Evolutionary conservation across 1,284 basidiomycete genomes (phyloP), one percentile per base, ranked within the genome.

Genomic region (Boletellus deceptivus): DNA sequence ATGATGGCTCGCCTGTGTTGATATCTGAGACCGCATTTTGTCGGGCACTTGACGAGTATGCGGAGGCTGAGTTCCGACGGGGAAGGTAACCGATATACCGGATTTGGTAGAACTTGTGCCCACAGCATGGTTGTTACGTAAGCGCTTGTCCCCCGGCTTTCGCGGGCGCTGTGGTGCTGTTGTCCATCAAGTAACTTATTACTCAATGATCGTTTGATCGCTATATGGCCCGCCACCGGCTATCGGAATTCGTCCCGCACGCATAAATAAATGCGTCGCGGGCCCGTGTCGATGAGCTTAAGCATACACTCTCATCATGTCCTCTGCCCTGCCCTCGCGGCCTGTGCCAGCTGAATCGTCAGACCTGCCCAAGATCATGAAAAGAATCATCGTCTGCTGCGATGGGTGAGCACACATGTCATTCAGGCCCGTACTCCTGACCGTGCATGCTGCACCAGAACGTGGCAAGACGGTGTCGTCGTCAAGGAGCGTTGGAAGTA

Each of bases 11-110:
- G 25, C 46, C 52, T 37, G 34, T 34, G 34, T 50, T 68, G 51
- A 67, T 84, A 48, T 74, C 78, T 22, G 82, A 87, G 61, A 57
- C 62, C 14, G 75, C 76, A 41, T 84, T 90, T 58, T 71, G 85
- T 59, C 72, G 74, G 29, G 87, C 87, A 11, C 62, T 90, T 54
- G 86, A 90, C 65, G 78, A 83, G 59, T 90, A 80, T 67, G 74
- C 82, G 6, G 67, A 68, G 8, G 86, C 86, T 10, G 83, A 89
- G 69, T 86, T 89, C 76, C 80, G 87, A 36, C 76, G 87, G 46
- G 87, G 87, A 42, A 86, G 79, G 70, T 89, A 76, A 70, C 52
- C 38, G 27, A 47, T 38, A 34, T 45, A 43, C 37, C 42, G 29
- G 34, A 49, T 43, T 45, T 42, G 16, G 38, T 56, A 43, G 47